Evolutionary conservation across 2,329 filamentous ascomycete genomes (phyloP).

Genomic region (Amesomyces nigricolor): DNA sequence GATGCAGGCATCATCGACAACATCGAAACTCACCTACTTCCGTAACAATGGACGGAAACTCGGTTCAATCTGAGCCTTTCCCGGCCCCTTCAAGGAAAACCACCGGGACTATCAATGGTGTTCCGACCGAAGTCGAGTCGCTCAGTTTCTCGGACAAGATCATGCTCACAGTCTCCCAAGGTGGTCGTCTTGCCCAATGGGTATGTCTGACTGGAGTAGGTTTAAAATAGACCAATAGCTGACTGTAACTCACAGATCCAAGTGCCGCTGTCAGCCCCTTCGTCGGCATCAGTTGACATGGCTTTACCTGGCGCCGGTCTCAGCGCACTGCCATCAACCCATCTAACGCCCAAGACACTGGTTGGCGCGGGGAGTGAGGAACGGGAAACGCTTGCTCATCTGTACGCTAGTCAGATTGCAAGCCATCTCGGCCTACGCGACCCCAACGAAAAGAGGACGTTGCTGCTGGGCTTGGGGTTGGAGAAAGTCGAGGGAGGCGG

Average conservation of each 20-base stretch:
- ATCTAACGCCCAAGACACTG: constrained; percentile 80
- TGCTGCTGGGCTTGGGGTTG: constrained; percentile 59
- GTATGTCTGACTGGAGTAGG: constrained; percentile 43
- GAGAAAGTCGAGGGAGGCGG: constrained; percentile 45
- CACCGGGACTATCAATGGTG: constrained; percentile 58
- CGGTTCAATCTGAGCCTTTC: constrained; percentile 52
- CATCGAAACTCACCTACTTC: too few relatives aligned
- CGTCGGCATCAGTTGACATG: constrained; percentile 59
- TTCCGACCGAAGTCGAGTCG: constrained; percentile 65
- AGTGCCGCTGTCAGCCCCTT: constrained; percentile 67
- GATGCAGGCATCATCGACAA: too few relatives aligned
- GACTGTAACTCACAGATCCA: constrained; percentile 52
- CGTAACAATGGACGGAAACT: constrained; percentile 17
- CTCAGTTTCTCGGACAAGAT: constrained; percentile 85
- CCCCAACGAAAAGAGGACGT: constrained; percentile 55
- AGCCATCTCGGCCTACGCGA: constrained; percentile 69
- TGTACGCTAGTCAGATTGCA: constrained; percentile 84
- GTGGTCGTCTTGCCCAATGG: constrained; percentile 85
- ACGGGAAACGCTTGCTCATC: constrained; percentile 77
- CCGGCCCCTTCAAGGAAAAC: constrained; percentile 59
- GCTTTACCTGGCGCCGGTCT: constrained; percentile 42
- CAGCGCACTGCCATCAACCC: constrained; percentile 65
- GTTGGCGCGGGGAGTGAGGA: constrained; percentile 76
- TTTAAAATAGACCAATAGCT: constrained; percentile 17
- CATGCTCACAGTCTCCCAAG: constrained; percentile 80